Conservation (phyloP, 768 basidiomycete genomes). For the Trametes punicea region DNA sequence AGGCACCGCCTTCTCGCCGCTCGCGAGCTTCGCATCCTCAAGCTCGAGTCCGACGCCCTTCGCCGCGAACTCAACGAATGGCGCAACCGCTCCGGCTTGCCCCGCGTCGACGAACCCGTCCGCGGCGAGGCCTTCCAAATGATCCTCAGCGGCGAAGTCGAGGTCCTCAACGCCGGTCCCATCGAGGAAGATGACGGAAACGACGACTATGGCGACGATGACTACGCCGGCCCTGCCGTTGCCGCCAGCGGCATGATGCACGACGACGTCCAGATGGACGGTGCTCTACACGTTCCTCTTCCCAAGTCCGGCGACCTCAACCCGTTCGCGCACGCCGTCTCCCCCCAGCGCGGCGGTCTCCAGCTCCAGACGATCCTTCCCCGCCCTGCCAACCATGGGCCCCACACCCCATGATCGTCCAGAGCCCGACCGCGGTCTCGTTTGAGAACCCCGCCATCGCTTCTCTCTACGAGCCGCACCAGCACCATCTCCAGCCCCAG, state of each 20-base stretch:
- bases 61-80: conserved; percentile 92
- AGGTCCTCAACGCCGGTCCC: conserved; percentile 48
- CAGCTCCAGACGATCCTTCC: conserved; percentile 36
- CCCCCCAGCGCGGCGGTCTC: conserved; percentile 18
- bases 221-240: conserved; percentile 27
- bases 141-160: conserved; percentile 68
- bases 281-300: conserved; percentile 28
- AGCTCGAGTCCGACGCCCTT: conserved; percentile 80
- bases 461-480: conserved; percentile 39
- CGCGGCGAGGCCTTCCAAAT: conserved; percentile 70
- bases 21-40: conserved; percentile 75
- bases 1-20: conserved; percentile 79
- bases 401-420: conserved; percentile 43
- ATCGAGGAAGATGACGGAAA: conserved; percentile 58
- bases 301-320: conserved; percentile 35
- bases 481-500: conserved; percentile 28
- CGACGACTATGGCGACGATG: conserved; percentile 45
- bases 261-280: conserved; percentile 24
- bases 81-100: conserved; percentile 73
- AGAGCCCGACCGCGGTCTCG: conserved; percentile 40
- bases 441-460: conserved; percentile 55
- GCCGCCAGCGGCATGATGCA: conserved; percentile 23
- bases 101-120: conserved; percentile 68
- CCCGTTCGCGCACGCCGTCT: conserved; percentile 36
- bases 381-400: conserved; percentile 19